phyloP scores from a whole-genome alignment of 2,329 filamentous ascomycete genomes.

The Aspergillus oerlinghausenensis region DNA sequence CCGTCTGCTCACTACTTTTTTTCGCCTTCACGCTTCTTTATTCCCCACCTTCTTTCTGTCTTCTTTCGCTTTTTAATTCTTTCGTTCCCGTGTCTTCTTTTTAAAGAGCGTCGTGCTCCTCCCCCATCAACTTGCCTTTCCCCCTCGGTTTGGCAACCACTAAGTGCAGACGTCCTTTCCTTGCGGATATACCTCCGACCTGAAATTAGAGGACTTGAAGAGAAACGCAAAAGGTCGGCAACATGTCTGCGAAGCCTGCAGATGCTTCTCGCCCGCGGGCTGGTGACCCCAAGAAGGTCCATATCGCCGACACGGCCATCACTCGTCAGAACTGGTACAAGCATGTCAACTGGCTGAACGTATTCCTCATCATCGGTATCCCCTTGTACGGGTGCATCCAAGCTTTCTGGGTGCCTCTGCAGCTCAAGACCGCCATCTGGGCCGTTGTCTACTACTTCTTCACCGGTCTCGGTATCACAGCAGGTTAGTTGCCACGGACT shows the following conservation, averaged over 20 bases:
- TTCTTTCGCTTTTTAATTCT: not conserved
- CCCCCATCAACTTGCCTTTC: not conserved
- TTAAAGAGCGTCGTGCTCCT: slow-evolving; percentile 2
- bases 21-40: slow-evolving; percentile 5
- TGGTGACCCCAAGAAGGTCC: slow-evolving; percentile 62
- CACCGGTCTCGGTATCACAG: slow-evolving; percentile 74
- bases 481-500: slow-evolving; percentile 49
- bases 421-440: slow-evolving; percentile 67
- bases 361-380: slow-evolving; percentile 71
- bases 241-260: slow-evolving; percentile 34
- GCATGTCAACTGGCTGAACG: slow-evolving; percentile 92
- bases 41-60: slow-evolving; percentile 1
- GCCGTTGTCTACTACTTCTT: slow-evolving; percentile 77
- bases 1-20: slow-evolving; percentile 1
- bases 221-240: slow-evolving; percentile 7
- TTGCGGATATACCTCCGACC: not conserved
- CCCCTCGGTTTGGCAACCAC: not conserved
- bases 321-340: slow-evolving; percentile 82
- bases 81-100: not conserved
- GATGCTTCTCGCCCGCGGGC: slow-evolving; percentile 31
- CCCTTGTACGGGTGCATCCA: slow-evolving; percentile 69
- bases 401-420: slow-evolving; percentile 73
- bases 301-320: slow-evolving; percentile 79
- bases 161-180: not conserved
- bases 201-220: slow-evolving; percentile 1